These are phyloP conservation scores for Diaporthe sp. DNA, from an alignment of 2,329 filamentous ascomycete genomes.

Conservation along the genomic window DNA sequence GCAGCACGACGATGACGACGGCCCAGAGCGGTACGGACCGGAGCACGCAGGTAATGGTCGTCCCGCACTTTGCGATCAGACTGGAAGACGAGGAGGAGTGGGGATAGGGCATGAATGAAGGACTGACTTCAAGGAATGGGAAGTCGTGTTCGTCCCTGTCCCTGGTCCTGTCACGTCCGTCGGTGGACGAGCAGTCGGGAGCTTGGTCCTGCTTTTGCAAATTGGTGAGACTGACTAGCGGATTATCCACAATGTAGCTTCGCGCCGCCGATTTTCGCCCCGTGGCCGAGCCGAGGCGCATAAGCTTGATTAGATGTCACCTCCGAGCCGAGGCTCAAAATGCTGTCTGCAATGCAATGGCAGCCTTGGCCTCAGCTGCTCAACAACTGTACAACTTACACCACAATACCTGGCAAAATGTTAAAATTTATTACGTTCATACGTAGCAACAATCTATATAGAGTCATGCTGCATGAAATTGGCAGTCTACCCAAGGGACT, in stretches of 20 bases:
- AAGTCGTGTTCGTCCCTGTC: not conserved
- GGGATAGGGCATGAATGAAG: conserved; percentile 37
- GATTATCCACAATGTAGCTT: not conserved
- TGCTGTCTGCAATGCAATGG: too few relatives aligned
- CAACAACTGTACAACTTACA: too few relatives aligned
- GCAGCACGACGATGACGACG: conserved; percentile 54
- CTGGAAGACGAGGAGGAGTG: conserved; percentile 30
- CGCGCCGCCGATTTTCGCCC: conserved; percentile 13
- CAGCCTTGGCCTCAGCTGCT: not conserved
- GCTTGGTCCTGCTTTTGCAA: not conserved
- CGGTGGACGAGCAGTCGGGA: not conserved
- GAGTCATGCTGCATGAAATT: too few relatives aligned
- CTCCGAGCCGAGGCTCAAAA: not conserved
- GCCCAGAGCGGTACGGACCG: conserved; percentile 59
- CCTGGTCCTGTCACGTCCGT: not conserved
- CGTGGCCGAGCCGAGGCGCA: conserved; percentile 20
- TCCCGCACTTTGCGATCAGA: conserved; percentile 58
- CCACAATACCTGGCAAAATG: not conserved
- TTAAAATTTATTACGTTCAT: not conserved
- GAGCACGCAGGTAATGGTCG: conserved; percentile 56
- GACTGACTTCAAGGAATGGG: not conserved
- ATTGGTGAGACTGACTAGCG: conserved; percentile 18
- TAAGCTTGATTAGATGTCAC: not conserved
- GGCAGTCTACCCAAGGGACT: too few relatives aligned
- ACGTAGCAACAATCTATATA: too few relatives aligned